Conservation (phyloP, 331 rosid species). For the Quercus lobata region DNA sequence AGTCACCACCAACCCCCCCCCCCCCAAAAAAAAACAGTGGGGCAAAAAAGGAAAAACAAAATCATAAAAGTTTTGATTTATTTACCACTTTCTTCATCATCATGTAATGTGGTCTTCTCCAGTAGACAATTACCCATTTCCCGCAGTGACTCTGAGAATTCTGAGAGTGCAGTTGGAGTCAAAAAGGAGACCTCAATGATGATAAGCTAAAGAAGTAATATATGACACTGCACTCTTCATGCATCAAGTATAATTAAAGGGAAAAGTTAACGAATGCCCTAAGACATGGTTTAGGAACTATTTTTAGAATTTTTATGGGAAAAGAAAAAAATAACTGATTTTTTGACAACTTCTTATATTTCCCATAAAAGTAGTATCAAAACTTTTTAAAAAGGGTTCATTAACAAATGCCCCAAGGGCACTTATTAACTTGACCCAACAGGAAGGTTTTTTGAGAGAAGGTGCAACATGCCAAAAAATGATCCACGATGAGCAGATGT, state of each 20-base stretch:
- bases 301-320: no score
- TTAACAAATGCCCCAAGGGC: no score
- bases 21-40: no score
- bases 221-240: background rate
- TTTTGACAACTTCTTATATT: no score
- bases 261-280: no score
- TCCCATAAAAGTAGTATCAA: no score
- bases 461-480: background rate
- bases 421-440: no score
- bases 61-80: slow-evolving; percentile 17
- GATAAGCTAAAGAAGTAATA: background rate
- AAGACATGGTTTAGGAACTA: no score
- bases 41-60: no score
- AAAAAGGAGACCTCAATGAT: background rate
- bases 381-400: no score
- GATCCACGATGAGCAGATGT: background rate
- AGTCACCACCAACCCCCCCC: background rate
- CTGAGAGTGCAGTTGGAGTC: slow-evolving; percentile 39
- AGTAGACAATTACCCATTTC: slow-evolving; percentile 84
- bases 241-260: background rate
- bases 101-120: slow-evolving; percentile 59
- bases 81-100: slow-evolving; percentile 74
- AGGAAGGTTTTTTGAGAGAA: background rate
- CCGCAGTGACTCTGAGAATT: slow-evolving; percentile 78
- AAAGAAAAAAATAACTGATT: no score